Evolutionary conservation across 192 early-diverging fungal genomes (phyloP).

Genomic region (Coemansia asiatica): DNA sequence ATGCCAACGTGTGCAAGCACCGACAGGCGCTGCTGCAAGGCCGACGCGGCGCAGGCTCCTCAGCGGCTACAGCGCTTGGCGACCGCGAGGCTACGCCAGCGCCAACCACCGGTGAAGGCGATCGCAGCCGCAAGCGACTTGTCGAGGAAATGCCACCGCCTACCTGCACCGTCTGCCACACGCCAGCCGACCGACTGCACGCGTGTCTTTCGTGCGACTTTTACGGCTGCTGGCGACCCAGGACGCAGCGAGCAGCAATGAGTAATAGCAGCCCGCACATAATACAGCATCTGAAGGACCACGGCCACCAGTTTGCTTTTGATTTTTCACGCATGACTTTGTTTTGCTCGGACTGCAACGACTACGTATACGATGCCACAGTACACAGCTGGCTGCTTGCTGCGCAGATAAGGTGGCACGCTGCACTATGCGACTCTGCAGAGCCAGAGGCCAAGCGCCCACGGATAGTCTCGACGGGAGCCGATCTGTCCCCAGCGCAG

Average conservation of each 20-base stretch:
- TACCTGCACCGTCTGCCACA: constrained; percentile 59
- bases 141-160: constrained; percentile 62
- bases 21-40: constrained; percentile 53
- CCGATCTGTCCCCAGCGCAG: constrained; percentile 33
- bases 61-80: constrained; percentile 7
- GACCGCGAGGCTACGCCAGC: constrained; percentile 40
- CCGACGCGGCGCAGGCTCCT: constrained; percentile 30
- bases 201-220: constrained; percentile 77
- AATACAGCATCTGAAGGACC: constrained; percentile 16
- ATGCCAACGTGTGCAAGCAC: constrained; percentile 47
- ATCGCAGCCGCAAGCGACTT: constrained; percentile 54
- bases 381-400: constrained; percentile 57
- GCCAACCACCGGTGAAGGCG: constrained; percentile 32
- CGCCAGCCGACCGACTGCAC: constrained; percentile 66
- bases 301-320: constrained; percentile 60
- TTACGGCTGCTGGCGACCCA: constrained; percentile 74
- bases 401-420: constrained; percentile 52
- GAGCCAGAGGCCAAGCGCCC: constrained; percentile 37
- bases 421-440: constrained; percentile 38
- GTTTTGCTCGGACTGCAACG: constrained; percentile 75
- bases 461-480: constrained; percentile 31
- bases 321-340: constrained; percentile 69
- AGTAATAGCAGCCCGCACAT: constrained; percentile 12
- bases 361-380: constrained; percentile 82
- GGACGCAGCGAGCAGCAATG: constrained; percentile 30